Conservation (phyloP, 257 asterid species). For the Gentiana dahurica region DNA sequence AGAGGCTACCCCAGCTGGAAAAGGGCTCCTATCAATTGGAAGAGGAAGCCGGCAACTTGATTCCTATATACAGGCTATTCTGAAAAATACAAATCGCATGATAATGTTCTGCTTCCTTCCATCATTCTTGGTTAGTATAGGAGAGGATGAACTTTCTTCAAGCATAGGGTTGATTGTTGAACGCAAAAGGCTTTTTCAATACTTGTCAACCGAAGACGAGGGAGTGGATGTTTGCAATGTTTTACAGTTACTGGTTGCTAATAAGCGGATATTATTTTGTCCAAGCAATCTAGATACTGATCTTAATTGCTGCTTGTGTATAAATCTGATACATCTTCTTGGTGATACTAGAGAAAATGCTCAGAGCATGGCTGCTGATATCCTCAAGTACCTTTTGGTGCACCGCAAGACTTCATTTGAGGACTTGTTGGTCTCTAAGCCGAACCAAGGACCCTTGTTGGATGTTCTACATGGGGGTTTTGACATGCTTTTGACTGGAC, state of each 20-base stretch:
- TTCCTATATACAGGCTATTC: constrained; percentile 58
- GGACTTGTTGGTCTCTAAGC: constrained; percentile 83
- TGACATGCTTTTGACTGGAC: constrained; percentile 82
- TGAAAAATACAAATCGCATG: constrained; percentile 77
- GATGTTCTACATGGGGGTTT: constrained; percentile 89
- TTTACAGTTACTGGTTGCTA: constrained; percentile 80
- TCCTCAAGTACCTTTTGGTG: constrained; percentile 83
- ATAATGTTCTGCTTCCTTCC: constrained; percentile 88
- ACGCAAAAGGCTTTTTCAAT: constrained; percentile 37
- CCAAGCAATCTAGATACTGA: constrained; percentile 92
- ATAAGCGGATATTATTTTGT: constrained; percentile 77
- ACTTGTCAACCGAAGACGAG: constrained; percentile 49
- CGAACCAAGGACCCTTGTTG: constrained; percentile 70
- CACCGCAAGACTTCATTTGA: constrained; percentile 91
- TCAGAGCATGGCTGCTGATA: constrained; percentile 75
- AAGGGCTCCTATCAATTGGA: constrained; percentile 83
- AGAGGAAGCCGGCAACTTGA: constrained; percentile 96
- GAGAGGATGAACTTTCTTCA: constrained; percentile 84
- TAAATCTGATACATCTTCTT: constrained; percentile 76
- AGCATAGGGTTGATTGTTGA: constrained; percentile 67
- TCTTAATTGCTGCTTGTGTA: constrained; percentile 88
- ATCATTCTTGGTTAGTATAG: constrained; percentile 69
- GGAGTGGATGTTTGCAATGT: constrained; percentile 61
- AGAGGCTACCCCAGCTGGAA: constrained; percentile 69
- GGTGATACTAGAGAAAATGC: constrained; percentile 62